Percentiles rank a stretch among this genome's conserved stretches.
phyloP scores from a whole-genome alignment of 371 early-diverging fungal genomes.

The Funneliformis caledonium region DNA sequence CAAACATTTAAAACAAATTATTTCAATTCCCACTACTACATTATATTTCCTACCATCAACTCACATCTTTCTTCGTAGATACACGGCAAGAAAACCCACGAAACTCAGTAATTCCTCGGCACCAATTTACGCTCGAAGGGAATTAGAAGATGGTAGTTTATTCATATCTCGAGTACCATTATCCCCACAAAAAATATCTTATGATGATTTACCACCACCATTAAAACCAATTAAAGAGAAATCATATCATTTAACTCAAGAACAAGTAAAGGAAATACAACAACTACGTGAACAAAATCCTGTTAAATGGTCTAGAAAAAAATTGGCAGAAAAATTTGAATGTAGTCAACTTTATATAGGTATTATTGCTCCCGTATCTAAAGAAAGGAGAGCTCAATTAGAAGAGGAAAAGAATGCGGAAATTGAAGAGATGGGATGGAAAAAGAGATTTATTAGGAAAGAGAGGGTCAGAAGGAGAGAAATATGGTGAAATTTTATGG shows the following conservation, averaged over 20 bases:
- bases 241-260: conserved; percentile 45
- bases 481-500: background rate
- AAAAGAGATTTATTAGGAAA: conserved; percentile 18
- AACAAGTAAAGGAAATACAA: conserved; percentile 49
- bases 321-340: conserved; percentile 49
- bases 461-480: conserved; percentile 18
- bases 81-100: conserved; percentile 27
- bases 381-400: background rate
- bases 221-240: conserved; percentile 41
- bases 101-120: conserved; percentile 17
- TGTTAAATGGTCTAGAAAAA: conserved; percentile 48
- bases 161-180: conserved; percentile 40
- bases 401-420: background rate
- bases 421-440: conserved; percentile 4
- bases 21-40: too few species aligned
- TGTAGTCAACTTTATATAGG: conserved; percentile 33
- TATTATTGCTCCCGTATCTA: conserved; percentile 25
- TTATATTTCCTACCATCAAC: too few species aligned
- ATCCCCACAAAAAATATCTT: background rate
- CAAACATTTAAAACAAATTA: background rate
- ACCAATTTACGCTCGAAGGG: conserved; percentile 30
- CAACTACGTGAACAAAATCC: conserved; percentile 48
- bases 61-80: background rate
- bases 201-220: conserved; percentile 49
- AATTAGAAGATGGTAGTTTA: conserved; percentile 42